Evolutionary conservation across 129 eudicot species (phyloP), one percentile per base, ranked within the genome.

Genomic region (Pulicaria dysenterica): DNA sequence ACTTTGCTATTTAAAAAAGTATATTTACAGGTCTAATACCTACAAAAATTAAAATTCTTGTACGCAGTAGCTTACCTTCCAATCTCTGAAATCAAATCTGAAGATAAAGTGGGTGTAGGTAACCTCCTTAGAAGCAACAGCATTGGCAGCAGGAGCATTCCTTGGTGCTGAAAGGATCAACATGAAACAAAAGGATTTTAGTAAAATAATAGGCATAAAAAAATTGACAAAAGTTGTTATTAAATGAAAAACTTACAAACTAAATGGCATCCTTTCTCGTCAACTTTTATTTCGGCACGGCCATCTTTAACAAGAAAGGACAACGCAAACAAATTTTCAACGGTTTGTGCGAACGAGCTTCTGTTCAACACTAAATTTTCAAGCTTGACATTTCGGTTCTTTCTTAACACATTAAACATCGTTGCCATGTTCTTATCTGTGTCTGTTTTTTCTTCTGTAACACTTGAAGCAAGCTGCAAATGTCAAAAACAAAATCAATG

Each of bases 291-390:
- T 76, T 95, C 91, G 53, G 96, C 97, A 13, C 99, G 69, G 42
- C 99, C 99, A 77, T 95, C 99, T 84, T 90, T 95, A 51, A 78
- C 83, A 5, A 95, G 96, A 77, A 95, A 95, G 1, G 99, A 95
- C 60, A 95, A 57, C 2, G 99, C 89, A 83, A 95, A 95, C 13
- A 95, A 73, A 70, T 95, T 95, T 78, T 95, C 99, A 12, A 95
- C 96, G 0, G 97, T 90, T 53, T 95, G 96, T 4, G 99, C 89
- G 73, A 95, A 95, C 6, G 96, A 95, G 8, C 16, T 73, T 78
- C 94, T 69, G 57, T 95, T 88, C 77, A 90, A 69, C n/a, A 95
- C 79, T 54, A 95, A 49, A 53, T 70, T 82, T 79, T 95, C 97
- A 74, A 95, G 88, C 80, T 80, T 82, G 36, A 71, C 96, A 39